Conservation (phyloP, 257 asterid genomes). For the Plantago ovata region DNA sequence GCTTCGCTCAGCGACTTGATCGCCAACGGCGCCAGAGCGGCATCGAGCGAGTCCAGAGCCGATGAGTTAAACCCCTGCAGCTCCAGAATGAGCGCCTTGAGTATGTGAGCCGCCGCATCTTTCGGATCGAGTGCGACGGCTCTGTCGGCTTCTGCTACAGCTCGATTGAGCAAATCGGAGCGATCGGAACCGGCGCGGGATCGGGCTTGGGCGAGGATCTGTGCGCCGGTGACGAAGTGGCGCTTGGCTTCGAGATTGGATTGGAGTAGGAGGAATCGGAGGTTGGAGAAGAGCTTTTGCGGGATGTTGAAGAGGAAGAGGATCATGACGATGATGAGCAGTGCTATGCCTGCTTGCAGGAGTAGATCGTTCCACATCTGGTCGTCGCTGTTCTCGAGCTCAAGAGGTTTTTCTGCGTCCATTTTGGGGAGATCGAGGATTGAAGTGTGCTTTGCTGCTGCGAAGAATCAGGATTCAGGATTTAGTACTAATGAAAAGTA, state of each 20-base stretch:
- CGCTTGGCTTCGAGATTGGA: constrained; percentile 55
- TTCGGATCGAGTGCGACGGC: constrained; percentile 52
- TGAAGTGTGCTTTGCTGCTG: background rate
- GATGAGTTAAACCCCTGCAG: constrained; percentile 57
- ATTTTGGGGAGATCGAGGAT: background rate
- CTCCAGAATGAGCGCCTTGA: constrained; percentile 67
- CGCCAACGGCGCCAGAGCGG: constrained; percentile 55
- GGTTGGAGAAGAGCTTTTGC: constrained; percentile 50
- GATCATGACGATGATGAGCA: constrained; percentile 30
- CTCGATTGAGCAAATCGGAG: constrained; percentile 35
- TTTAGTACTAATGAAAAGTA: too few species aligned
- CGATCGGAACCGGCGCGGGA: constrained; percentile 22
- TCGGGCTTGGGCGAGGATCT: constrained; percentile 53
- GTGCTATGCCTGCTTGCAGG: constrained; percentile 40
- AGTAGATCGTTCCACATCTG: constrained; percentile 54
- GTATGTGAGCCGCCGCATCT: constrained; percentile 65
- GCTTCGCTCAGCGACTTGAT: constrained; percentile 37
- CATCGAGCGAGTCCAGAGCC: constrained; percentile 61
- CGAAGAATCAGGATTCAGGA: too few species aligned
- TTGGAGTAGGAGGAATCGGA: constrained; percentile 33
- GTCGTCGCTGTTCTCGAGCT: background rate
- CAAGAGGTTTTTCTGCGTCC: background rate
- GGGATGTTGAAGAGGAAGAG: constrained; percentile 44
- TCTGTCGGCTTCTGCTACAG: constrained; percentile 51
- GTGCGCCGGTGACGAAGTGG: constrained; percentile 71